Conservation (phyloP, 441 rosid species). For the Melastoma candidum region DNA sequence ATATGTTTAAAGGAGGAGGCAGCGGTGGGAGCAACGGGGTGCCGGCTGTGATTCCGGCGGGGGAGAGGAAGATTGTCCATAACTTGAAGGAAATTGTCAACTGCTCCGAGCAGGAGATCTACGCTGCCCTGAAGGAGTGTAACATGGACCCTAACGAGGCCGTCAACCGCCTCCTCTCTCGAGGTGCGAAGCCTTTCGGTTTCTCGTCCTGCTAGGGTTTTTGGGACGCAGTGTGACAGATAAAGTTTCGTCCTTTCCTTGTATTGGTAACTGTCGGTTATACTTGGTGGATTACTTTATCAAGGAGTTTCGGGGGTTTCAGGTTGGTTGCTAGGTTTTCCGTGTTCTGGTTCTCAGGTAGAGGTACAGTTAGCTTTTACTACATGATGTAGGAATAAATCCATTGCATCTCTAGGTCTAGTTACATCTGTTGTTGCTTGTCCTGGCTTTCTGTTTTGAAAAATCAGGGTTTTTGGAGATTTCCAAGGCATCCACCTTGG, state of each 20-base stretch:
- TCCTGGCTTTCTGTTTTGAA: too few relatives aligned
- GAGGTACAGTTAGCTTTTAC: slow-evolving; percentile 38
- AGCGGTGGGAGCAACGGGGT: slow-evolving; percentile 51
- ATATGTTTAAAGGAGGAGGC: slow-evolving; percentile 15
- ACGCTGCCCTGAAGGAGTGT: slow-evolving; percentile 87
- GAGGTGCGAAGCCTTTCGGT: slow-evolving; percentile 37
- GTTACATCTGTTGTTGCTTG: too few relatives aligned
- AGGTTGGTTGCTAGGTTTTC: too few relatives aligned
- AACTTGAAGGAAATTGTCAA: slow-evolving; percentile 92
- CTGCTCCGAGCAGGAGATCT: slow-evolving; percentile 90
- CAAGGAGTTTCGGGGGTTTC: too few relatives aligned
- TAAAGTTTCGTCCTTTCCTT: too few relatives aligned
- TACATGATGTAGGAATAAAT: too few relatives aligned
- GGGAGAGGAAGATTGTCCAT: slow-evolving; percentile 78
- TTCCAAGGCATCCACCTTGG: too few relatives aligned
- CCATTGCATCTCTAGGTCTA: too few relatives aligned
- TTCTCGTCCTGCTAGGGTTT: background rate
- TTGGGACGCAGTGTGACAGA: too few relatives aligned
- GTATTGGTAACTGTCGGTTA: too few relatives aligned
- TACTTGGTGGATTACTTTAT: too few relatives aligned
- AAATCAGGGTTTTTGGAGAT: too few relatives aligned
- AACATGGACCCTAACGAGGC: slow-evolving; percentile 99
- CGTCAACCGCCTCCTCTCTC: slow-evolving; percentile 86
- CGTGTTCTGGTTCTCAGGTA: slow-evolving; percentile 25
- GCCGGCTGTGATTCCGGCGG: slow-evolving; percentile 52